Evolutionary conservation across 2,329 filamentous ascomycete genomes (phyloP), one percentile per base, ranked within the genome.

Genomic region (Fusarium begoniae): DNA sequence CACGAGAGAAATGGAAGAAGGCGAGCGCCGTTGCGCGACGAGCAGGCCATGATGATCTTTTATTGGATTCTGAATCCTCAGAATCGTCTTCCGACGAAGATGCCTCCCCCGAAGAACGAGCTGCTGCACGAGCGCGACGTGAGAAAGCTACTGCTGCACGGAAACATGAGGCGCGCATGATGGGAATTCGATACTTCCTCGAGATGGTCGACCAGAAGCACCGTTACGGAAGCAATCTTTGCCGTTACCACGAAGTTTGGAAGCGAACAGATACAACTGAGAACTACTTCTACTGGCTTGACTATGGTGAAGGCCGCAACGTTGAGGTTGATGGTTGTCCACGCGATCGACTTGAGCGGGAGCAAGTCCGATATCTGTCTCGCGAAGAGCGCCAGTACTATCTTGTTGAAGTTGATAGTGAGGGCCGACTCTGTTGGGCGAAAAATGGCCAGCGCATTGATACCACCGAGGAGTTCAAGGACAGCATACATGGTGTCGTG

Each of bases 211-310:
- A 96, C 80, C 84, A 91, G 53, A 95, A 97, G 81, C 95, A 98
- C 80, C 90, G 95, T 8, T 97, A 98, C 78, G 95, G 95, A 8
- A 92, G 91, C 61, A 97, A 96, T 75, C 82, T 98, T 57, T 87
- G 93, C 38, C 88, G 90, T 38, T 98, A 98, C 77, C 95, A 98
- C 78, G 89, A 90, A 67, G 90, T 93, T 73, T 98, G 95, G 95
- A 94, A 94, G 81, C 90, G 88, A 69, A 86, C 90, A 4, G 86
- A 93, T 35, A 96, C 94, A 0, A 89, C 90, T 9, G 92, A 98
- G 80, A 97, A 96, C 79, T 98, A 95, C 87, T 98, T 98, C 81
- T 96, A 95, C 83, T 98, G 95, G 95, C 86, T 98, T 3, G 95
- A 98, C 80, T 87, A 93, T 66, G 95, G 95, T 10, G 91, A 92